A percentile compares a stretch with the other conserved stretches of the same genome.
phyloP scores from a whole-genome alignment of 2,329 filamentous ascomycete genomes.

The Cytospora paraplurivora region DNA sequence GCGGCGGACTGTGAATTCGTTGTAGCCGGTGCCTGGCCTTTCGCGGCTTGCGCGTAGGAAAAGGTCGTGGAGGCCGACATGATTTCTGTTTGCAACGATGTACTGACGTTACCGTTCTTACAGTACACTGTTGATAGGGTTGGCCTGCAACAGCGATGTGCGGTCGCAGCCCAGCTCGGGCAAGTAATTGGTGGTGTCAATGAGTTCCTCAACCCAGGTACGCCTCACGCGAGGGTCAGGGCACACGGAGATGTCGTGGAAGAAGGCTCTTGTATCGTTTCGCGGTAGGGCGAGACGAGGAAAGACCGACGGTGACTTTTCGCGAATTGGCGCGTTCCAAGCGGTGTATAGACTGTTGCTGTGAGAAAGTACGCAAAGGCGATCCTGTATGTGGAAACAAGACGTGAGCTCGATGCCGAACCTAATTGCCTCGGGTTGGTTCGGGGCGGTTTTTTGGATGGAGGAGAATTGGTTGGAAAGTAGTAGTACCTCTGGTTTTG shows the following conservation, averaged over 20 bases:
- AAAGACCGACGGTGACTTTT: background rate
- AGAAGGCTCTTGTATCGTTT: conserved; percentile 14
- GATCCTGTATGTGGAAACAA: background rate
- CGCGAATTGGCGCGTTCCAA: conserved; percentile 14
- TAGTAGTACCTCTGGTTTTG: background rate
- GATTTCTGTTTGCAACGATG: conserved; percentile 14
- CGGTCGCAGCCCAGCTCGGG: conserved; percentile 25
- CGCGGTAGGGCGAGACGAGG: conserved; percentile 15
- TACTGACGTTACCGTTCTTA: conserved; percentile 17
- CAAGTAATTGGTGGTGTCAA: conserved; percentile 15
- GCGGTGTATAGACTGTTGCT: conserved; percentile 14
- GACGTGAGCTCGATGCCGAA: conserved; percentile 1
- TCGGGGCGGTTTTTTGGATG: background rate
- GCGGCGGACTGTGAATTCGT: conserved; percentile 40
- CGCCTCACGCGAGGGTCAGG: conserved; percentile 25
- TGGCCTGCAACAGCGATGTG: conserved; percentile 23
- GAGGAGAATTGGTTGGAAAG: background rate
- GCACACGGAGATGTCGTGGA: conserved; percentile 22
- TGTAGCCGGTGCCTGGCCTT: conserved; percentile 62
- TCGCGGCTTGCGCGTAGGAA: conserved; percentile 95
- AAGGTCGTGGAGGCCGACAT: conserved; percentile 67
- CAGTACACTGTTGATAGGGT: conserved; percentile 18
- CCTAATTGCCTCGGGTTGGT: background rate
- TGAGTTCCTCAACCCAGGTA: conserved; percentile 26
- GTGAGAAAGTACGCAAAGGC: background rate